Base-by-base conservation (phyloP, 2,329 filamentous ascomycete genomes). In the Botryotinia convoluta region DNA sequence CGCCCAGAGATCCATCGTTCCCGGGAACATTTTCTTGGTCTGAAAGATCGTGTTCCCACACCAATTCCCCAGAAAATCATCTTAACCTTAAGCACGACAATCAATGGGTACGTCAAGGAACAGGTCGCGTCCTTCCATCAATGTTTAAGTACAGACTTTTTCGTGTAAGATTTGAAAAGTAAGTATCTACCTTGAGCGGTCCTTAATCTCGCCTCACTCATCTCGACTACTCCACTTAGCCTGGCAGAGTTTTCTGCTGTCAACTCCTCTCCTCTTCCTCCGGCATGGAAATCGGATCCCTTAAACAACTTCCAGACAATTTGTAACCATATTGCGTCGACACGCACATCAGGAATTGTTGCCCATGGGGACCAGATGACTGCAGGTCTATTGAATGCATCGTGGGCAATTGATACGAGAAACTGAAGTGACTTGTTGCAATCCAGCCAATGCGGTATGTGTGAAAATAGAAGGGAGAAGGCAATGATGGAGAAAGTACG, bases 181-280 rank as follows among this genome's bases (percentile, higher is more conserved):
- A 78, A 72, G 60, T 74, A 78, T 63, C 77, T 73, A 74, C 76
- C 76, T 73, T 78, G 77, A n/a, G 71, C 74, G 22, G 73, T 75
- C 70, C 74, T 74, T 61, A 79, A 68, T 62, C 71, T 63, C 35
- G 62, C 75, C 69, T 77, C 74, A 7, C 71, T 73, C 72, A 79
- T 77, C 1, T 77, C 76, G 44, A 70, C 73, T 59, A 39, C 74
- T 54, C 74, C 72, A 74, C 75, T 78, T n/a, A 77, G 62, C 32
- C 64, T 62, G n/a, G 74, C 77, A 61, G 77, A 77, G 73, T 75
- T 77, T 16, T 68, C 64, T 16, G 72, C 65, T 10, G 72, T 77
- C 63, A 77, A 71, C 22, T 26, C 62, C 32, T 68, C 59, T 20
- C 54, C 51, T 20, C 32, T 48, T 9, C 44, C 44, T 59, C 37